Percentiles rank a stretch among this genome's conserved stretches.
These are phyloP conservation scores for Penicillium frequentans DNA, from an alignment of 2,329 filamentous ascomycete species.

Conservation along the genomic window DNA sequence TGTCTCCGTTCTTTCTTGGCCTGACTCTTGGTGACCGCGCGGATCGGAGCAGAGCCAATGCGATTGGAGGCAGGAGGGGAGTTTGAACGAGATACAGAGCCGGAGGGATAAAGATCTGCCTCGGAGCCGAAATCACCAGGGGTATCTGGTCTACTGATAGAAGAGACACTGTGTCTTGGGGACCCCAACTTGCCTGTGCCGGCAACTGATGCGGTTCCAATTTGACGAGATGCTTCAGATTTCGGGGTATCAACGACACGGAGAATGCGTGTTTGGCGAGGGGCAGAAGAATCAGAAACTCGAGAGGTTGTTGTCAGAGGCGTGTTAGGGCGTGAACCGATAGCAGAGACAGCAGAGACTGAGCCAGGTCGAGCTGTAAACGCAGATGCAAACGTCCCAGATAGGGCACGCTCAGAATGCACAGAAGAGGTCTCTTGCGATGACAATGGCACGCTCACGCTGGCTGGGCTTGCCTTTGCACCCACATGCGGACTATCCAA, in stretches of 20 bases:
- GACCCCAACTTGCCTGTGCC: constrained; percentile 33
- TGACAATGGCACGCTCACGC: constrained; percentile 30
- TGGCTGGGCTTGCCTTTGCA: constrained; percentile 35
- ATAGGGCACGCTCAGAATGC: constrained; percentile 25
- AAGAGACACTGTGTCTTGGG: constrained; percentile 49
- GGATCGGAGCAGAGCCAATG: constrained; percentile 60
- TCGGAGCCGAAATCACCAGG: constrained; percentile 62
- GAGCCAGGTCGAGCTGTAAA: constrained; percentile 21
- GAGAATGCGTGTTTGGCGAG: constrained; percentile 52
- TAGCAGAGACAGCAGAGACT: constrained; percentile 33
- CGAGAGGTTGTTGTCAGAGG: constrained; percentile 42
- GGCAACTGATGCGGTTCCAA: constrained; percentile 30
- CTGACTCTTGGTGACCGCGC: constrained; percentile 62
- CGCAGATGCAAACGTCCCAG: constrained; percentile 10
- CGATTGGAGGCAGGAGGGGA: constrained; percentile 55
- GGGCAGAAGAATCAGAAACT: constrained; percentile 38
- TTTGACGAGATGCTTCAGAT: constrained; percentile 42
- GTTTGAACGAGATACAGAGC: constrained; percentile 60
- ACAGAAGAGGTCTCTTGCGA: constrained; percentile 16
- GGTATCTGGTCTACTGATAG: constrained; percentile 60
- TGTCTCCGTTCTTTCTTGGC: constrained; percentile 59
- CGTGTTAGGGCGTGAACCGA: constrained; percentile 52
- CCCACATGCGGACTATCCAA: constrained; percentile 7
- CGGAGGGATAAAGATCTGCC: constrained; percentile 57
- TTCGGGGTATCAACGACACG: constrained; percentile 59